These are phyloP conservation scores for Lactarius tabidus DNA, from an alignment of 768 basidiomycete genomes.

Conservation along the genomic window DNA sequence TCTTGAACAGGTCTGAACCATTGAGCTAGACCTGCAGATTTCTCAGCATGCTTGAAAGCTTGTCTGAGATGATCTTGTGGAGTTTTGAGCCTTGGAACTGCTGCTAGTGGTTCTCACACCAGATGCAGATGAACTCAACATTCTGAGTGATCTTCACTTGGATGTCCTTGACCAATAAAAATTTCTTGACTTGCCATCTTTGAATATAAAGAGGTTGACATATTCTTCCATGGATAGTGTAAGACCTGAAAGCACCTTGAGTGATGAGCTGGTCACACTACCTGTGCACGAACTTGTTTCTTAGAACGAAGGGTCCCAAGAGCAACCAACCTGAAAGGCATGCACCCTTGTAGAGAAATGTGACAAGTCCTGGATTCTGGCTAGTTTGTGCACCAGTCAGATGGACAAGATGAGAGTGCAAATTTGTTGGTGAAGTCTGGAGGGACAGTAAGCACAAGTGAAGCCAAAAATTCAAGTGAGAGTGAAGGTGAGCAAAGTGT, in stretches of 20 bases:
- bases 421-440: too few relatives aligned
- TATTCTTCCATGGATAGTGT: constrained; percentile 89
- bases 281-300: constrained; percentile 39
- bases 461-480: too few relatives aligned
- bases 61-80: constrained; percentile 89
- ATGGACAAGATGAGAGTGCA: too few relatives aligned
- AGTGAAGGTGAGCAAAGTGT: too few relatives aligned
- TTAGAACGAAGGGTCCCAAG: not conserved
- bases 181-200: constrained; percentile 74
- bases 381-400: too few relatives aligned
- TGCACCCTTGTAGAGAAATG: too few relatives aligned
- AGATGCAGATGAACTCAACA: constrained; percentile 91
- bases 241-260: constrained; percentile 95
- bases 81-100: constrained; percentile 77
- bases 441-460: too few relatives aligned
- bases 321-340: constrained; percentile 33
- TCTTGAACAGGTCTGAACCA: constrained; percentile 80
- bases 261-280: constrained; percentile 92
- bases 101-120: constrained; percentile 86
- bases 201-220: constrained; percentile 88
- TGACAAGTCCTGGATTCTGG: too few relatives aligned
- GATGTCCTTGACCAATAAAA: constrained; percentile 94
- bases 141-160: constrained; percentile 88
- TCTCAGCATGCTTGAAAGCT: constrained; percentile 85
- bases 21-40: constrained; percentile 91